A percentile compares a stretch with the other conserved stretches of the same genome.
phyloP scores from a whole-genome alignment of 2,329 filamentous ascomycete species.

The Ceratocystis papillata region DNA sequence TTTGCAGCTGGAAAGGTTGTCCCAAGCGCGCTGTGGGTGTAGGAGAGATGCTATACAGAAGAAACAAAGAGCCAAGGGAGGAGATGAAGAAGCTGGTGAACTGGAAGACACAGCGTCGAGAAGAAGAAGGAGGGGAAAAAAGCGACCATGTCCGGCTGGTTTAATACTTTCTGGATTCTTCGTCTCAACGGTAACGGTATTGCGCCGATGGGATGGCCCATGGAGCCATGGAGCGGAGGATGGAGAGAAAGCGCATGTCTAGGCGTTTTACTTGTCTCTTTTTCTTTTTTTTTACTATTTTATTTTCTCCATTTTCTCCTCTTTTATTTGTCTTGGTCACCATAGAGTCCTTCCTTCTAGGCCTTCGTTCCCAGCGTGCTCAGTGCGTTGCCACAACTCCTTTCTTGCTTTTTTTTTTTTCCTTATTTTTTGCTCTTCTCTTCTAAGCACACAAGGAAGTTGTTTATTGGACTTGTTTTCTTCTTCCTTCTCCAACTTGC shows the following conservation, averaged over 20 bases:
- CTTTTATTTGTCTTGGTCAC: background rate
- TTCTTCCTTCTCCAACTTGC: slow-evolving; percentile 2
- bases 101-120: background rate
- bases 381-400: background rate
- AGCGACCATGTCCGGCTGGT: background rate
- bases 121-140: background rate
- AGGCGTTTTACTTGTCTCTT: background rate
- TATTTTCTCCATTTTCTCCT: slow-evolving; percentile 7
- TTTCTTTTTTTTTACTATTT: background rate
- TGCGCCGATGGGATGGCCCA: slow-evolving; percentile 3
- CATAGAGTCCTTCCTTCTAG: background rate
- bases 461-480: background rate
- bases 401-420: background rate
- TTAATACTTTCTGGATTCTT: slow-evolving; percentile 11
- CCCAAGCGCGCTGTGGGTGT: no score
- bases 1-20: no score
- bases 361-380: background rate
- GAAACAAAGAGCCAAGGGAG: no score
- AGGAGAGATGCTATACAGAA: no score
- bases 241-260: slow-evolving; percentile 1
- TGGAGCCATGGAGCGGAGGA: slow-evolving; percentile 11
- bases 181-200: background rate
- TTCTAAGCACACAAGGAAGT: background rate
- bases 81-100: background rate
- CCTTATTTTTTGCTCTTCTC: background rate